Base-by-base conservation (phyloP, 1,284 basidiomycete species). In the Malassezia dermatis region DNA sequence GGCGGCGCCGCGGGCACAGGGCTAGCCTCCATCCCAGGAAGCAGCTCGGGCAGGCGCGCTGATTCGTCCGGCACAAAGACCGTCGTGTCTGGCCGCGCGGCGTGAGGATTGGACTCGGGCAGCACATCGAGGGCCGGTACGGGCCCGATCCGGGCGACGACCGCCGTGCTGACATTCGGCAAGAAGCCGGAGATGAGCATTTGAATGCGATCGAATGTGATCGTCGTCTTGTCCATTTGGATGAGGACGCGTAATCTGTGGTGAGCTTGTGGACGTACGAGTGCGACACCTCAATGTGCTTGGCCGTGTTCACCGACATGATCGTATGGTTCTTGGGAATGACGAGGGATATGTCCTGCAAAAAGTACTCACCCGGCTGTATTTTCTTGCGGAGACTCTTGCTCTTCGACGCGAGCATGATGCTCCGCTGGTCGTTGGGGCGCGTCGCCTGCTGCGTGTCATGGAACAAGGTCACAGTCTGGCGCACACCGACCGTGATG, bases 241-340 rank as follows among this genome's bases (percentile, higher is more conserved):
- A 69, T 59, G 27, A 60, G 61, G n/a, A 73, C 63, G 11, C 69
- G 62, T 24, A 73, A 42, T n/a, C 63, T 62, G 44, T 37, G 44
- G 28, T 31, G 37, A n/a, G 42, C 10, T 24, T 17, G 31, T 11
- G 19, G 43, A 46, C 41, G 41, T 43, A 43, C 32, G 40, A 30
- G 40, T 72, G 71, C 8, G 64, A 58, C 21, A 73, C 63, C 40
- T 72, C 71, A 52, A 73, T 66, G 47, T 73, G 71, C 51, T 73
- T 72, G 21, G 69, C 71, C 5, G 71, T 72, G 41, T 61, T 53
- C 37, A 72, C 62, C 21, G 61, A 61, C 69, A 71, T 71, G 49
- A 73, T 62, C 34, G 56, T 59, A 47, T 67, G 66, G n/a, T 55
- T 58, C 44, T 67, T 66, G 7, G 71, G 70, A 17, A 73, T 62